Percentiles rank a stretch among this genome's conserved stretches.
These are phyloP conservation scores for Kurtzmaniella quercitrusa DNA, from an alignment of 1,139 yeast genomes.

Conservation along the genomic window DNA sequence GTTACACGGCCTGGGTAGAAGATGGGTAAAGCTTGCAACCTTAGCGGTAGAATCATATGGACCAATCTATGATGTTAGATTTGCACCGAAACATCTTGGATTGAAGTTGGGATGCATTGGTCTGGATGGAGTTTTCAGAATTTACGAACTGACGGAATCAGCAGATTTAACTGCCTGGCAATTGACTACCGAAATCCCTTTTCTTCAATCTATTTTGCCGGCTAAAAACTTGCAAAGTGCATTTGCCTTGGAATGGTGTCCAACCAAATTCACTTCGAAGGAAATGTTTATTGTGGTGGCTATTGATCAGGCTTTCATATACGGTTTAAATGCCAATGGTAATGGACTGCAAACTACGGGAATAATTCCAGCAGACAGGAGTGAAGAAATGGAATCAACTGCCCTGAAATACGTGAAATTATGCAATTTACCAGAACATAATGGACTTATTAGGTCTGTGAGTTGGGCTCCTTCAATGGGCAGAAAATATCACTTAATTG, in stretches of 20 bases:
- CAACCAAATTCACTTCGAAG: conserved; percentile 67
- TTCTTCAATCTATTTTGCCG: conserved; percentile 57
- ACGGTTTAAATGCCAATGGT: conserved; percentile 41
- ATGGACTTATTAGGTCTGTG: conserved; percentile 81
- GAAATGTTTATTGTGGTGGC: conserved; percentile 87
- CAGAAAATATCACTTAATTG: conserved; percentile 77
- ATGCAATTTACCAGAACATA: conserved; percentile 65
- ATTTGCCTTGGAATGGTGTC: conserved; percentile 90
- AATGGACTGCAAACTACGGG: not conserved
- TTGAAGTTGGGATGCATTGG: conserved; percentile 84
- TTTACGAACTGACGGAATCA: conserved; percentile 89
- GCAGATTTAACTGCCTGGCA: conserved; percentile 82
- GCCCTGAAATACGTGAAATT: conserved; percentile 28
- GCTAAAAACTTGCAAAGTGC: conserved; percentile 83
- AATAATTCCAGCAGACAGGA: conserved; percentile 4
- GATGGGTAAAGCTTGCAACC: conserved; percentile 77
- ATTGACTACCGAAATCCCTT: conserved; percentile 63
- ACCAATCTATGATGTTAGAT: conserved; percentile 83
- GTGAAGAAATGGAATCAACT: conserved; percentile 10
- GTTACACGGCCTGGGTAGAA: conserved; percentile 65
- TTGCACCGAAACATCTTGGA: conserved; percentile 86
- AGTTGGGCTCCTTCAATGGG: conserved; percentile 99
- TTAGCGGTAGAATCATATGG: conserved; percentile 78
- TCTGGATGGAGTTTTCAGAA: conserved; percentile 79
- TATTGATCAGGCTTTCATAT: conserved; percentile 80